Evolutionary conservation across 2,329 filamentous ascomycete genomes (phyloP).

Genomic region (Metarhizium anisopliae): DNA sequence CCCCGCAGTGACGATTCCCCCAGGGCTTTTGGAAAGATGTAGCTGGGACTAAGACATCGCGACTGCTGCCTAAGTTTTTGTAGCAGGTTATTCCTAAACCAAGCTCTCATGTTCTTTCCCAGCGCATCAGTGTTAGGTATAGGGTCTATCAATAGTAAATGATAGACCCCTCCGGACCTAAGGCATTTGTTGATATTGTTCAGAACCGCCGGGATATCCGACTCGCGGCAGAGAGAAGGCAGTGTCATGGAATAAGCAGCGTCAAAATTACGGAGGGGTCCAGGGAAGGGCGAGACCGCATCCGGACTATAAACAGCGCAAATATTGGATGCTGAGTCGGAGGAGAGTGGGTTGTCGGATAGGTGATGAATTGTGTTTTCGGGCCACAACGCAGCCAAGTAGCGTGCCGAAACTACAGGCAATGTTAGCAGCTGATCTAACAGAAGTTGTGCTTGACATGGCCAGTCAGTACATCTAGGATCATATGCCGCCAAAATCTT

Average conservation of each 20-base stretch:
- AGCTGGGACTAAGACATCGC: conserved; percentile 50
- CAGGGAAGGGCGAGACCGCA: conserved; percentile 21
- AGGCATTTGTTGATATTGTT: conserved; percentile 48
- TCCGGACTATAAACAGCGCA: conserved; percentile 1
- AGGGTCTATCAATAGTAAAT: conserved; percentile 55
- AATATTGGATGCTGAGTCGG: conserved; percentile 1
- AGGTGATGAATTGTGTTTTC: conserved; percentile 3
- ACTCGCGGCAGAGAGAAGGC: conserved; percentile 45
- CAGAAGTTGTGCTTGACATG: background rate
- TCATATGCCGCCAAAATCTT: conserved; percentile 43
- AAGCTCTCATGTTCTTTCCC: conserved; percentile 47
- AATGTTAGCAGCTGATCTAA: background rate
- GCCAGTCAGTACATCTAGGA: conserved; percentile 30
- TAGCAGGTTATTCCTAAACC: conserved; percentile 54
- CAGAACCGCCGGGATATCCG: conserved; percentile 47
- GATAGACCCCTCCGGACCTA: conserved; percentile 43
- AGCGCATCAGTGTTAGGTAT: conserved; percentile 45
- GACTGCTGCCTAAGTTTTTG: conserved; percentile 50
- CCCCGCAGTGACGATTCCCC: conserved; percentile 43
- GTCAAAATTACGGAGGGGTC: conserved; percentile 35
- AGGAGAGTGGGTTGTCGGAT: conserved; percentile 4
- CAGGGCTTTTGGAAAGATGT: conserved; percentile 51
- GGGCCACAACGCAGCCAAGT: background rate
- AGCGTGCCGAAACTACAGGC: background rate
- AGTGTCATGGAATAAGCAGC: conserved; percentile 45